A percentile compares a stretch with the other conserved stretches of the same genome.
Conservation (phyloP, 2,329 filamentous ascomycete genomes). For the Setomelanomma holmii region DNA sequence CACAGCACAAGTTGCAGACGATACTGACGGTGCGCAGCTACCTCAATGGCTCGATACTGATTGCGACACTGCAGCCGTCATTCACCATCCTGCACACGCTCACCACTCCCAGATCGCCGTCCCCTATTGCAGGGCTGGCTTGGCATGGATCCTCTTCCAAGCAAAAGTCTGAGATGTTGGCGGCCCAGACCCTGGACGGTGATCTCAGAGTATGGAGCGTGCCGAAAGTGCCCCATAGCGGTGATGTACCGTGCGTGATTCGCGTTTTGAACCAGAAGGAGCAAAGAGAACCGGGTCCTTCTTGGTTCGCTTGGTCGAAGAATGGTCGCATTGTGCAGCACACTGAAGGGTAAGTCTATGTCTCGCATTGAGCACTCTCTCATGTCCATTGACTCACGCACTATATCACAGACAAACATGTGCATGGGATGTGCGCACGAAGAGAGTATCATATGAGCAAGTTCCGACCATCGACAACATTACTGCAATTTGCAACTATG, state of each 20-base stretch:
- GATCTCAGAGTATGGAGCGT: constrained; percentile 97
- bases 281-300: constrained; percentile 74
- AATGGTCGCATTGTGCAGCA: constrained; percentile 95
- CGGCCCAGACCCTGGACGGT: constrained; percentile 88
- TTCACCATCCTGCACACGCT: constrained; percentile 96
- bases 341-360: constrained; percentile 77
- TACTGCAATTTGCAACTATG: constrained; percentile 84
- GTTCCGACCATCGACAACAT: constrained; percentile 86
- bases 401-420: constrained; percentile 72
- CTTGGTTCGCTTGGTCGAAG: constrained; percentile 99
- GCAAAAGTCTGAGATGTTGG: constrained; percentile 97
- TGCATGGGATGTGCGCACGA: constrained; percentile 98
- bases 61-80: constrained; percentile 85
- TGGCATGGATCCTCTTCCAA: constrained; percentile 98
- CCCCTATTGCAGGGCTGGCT: constrained; percentile 82
- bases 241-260: constrained; percentile 84
- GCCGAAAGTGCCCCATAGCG: constrained; percentile 74
- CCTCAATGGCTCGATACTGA: constrained; percentile 90
- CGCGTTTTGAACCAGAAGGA: constrained; percentile 83
- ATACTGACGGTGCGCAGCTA: constrained; percentile 66
- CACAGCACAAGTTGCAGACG: neutral
- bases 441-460: constrained; percentile 88
- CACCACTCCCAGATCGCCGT: constrained; percentile 82
- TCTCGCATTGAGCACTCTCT: constrained; percentile 1
- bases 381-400: constrained; percentile 27